Conservation (phyloP, 2,329 filamentous ascomycete genomes). For the Diaporthe citrichinensis region DNA sequence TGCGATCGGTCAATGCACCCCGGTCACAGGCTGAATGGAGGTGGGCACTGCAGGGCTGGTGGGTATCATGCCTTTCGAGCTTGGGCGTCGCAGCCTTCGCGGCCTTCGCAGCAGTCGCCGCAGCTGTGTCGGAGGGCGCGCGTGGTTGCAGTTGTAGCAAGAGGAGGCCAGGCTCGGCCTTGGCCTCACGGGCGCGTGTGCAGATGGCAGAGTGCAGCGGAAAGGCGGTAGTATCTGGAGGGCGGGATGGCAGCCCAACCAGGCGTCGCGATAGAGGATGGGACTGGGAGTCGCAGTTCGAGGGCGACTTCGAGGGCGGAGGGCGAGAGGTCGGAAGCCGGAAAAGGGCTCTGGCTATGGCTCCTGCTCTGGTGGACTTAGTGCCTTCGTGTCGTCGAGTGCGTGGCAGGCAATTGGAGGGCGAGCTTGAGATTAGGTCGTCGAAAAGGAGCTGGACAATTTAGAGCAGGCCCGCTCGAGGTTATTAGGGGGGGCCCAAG, state of each 20-base stretch:
- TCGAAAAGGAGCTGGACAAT: slow-evolving; percentile 41
- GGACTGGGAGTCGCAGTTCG: slow-evolving; percentile 4
- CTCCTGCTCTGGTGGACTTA: slow-evolving; percentile 18
- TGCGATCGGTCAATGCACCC: slow-evolving; percentile 31
- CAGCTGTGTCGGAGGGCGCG: slow-evolving; percentile 3
- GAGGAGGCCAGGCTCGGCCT: not conserved
- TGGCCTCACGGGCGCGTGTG: not conserved
- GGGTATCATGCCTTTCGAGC: slow-evolving; percentile 30
- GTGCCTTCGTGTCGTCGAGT: slow-evolving; percentile 26
- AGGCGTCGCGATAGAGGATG: not conserved
- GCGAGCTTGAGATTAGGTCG: slow-evolving; percentile 31
- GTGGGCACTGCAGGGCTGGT: slow-evolving; percentile 18
- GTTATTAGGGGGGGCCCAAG: slow-evolving; percentile 32
- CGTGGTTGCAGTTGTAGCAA: not conserved
- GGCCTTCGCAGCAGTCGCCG: slow-evolving; percentile 14
- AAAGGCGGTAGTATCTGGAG: not conserved
- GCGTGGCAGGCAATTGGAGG: slow-evolving; percentile 25
- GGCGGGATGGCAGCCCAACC: slow-evolving; percentile 3
- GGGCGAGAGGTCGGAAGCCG: not conserved
- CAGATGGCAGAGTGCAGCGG: not conserved
- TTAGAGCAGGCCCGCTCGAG: slow-evolving; percentile 39
- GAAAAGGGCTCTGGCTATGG: not conserved
- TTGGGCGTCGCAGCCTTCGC: slow-evolving; percentile 7
- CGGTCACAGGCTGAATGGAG: slow-evolving; percentile 21
- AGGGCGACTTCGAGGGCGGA: not conserved